Base-by-base conservation (phyloP, 768 basidiomycete species). In the Paxillus ammoniavirescens region DNA sequence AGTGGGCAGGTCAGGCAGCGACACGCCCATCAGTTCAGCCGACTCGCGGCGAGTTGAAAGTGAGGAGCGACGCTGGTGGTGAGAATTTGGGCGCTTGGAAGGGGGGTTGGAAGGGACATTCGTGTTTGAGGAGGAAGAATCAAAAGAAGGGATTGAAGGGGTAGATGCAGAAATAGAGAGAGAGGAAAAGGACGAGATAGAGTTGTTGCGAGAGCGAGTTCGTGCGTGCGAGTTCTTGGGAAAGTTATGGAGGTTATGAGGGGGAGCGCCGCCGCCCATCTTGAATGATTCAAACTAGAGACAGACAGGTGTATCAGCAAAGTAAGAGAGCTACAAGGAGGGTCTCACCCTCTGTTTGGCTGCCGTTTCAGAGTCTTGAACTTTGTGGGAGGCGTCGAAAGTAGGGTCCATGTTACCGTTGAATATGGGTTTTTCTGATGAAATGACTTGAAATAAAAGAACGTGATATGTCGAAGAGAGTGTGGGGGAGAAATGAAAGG, bases 21-120 rank as follows among this genome's bases (percentile, higher is more conserved):
- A 72, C 12, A 91, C 81, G 26, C 91, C 91, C 89, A 96, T 94
- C 64, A 96, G 75, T 63, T 95, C 93, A 15, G 91, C 88, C 17
- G 91, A 93, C 74, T 96, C 93, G 59, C 80, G 81, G 56, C 92
- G 86, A 38, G 93, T 95, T 9, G 93, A 92, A 26, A 96, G 91
- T 23, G 90, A 92, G 1, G 92, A 93, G 40, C 83, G 82, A 45
- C 93, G 89, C 13, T 83, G 80, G 62, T 95, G 93, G 61, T 92
- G 91, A 0, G 93, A 94, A 54, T 80, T 80, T 31, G 67, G 69
- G 59, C 84, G 87, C 62, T 84, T 87, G 26, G 79, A 35, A 26
- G 61, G 60, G 8, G 54, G 50, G 18, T 59, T 56, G 42, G 60
- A 54, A 61, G 64, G 60, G 52, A 42, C 46, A 28, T 63, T 49